Evolutionary conservation across 192 early-diverging fungal species (phyloP).

Genomic region (Martensiomyces pterosporus): DNA sequence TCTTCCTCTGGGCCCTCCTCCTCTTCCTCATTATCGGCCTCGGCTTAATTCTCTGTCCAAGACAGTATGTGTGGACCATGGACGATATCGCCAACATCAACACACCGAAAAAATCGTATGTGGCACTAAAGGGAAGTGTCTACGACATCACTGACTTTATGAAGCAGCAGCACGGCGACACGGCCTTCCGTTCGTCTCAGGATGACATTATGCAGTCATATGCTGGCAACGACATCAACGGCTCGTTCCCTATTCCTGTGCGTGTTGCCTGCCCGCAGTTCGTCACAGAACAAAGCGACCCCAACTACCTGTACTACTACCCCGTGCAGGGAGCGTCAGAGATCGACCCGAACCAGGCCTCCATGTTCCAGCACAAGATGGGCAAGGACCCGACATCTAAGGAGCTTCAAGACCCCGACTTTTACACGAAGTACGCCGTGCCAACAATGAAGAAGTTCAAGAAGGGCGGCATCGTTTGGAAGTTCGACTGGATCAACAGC

Average conservation of each 20-base stretch:
- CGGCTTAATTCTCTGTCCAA: slow-evolving; percentile 67
- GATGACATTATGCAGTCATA: slow-evolving; percentile 20
- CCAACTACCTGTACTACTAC: slow-evolving; percentile 12
- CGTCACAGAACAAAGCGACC: slow-evolving; percentile 4
- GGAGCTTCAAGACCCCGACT: slow-evolving; percentile 21
- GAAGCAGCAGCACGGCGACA: slow-evolving; percentile 44
- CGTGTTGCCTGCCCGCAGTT: slow-evolving; percentile 55
- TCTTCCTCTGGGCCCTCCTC: slow-evolving; percentile 69
- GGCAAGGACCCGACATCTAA: slow-evolving; percentile 14
- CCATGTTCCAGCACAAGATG: slow-evolving; percentile 8
- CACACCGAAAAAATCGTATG: slow-evolving; percentile 49
- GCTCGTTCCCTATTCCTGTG: slow-evolving; percentile 59
- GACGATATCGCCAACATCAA: slow-evolving; percentile 58
- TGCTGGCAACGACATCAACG: slow-evolving; percentile 50
- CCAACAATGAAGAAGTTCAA: slow-evolving; percentile 28
- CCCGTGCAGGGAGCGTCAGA: slow-evolving; percentile 4
- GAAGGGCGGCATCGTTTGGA: slow-evolving; percentile 65
- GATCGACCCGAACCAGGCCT: slow-evolving; percentile 3
- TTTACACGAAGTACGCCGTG: slow-evolving; percentile 18
- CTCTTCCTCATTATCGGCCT: slow-evolving; percentile 87
- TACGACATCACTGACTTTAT: slow-evolving; percentile 63
- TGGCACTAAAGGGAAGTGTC: slow-evolving; percentile 68
- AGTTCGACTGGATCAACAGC: slow-evolving; percentile 50
- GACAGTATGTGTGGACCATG: slow-evolving; percentile 64
- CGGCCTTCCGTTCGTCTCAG: slow-evolving; percentile 5